Base-by-base conservation (phyloP, 495 filamentous ascomycete species). In the Penicillium lagena region DNA sequence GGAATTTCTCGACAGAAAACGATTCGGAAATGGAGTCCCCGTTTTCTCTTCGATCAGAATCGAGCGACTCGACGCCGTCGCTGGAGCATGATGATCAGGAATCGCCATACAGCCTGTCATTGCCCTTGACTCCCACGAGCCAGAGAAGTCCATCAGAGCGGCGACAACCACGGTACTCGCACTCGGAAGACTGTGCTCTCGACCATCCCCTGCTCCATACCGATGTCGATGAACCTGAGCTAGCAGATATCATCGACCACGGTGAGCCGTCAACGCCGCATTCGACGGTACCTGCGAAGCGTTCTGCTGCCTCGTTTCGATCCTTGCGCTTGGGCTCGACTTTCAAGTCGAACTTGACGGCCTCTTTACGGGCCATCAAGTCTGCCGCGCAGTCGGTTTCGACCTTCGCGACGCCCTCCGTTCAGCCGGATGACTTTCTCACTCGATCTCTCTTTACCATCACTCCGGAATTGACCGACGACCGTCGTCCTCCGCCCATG, bases 331-430 rank as follows among this genome's bases (percentile, higher is more conserved):
- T 72, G 7, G 63, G 60, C 11, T 70, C 73, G 12, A 80, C 78
- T 9, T 89, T 96, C 68, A 94, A 89, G 54, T 98, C 93, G 2
- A 97, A 97, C 52, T 74, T 98, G 12, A 98, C 90, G 5, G 89
- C 91, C 14, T 98, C 93, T 0, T 66, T 98, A 40, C 80, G 87
- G 29, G 89, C 87, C 22, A 78, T 97, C 43, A 87, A 87, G 61
- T 87, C 83, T 10, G 91, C 90, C 0, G 90, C 90, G 13, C 83
- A 79, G 46, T 86, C 87, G 4, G 82, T 98, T 41, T 89, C 90
- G 17, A 82, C 72, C 48, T 81, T 96, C 48, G 67, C 81, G 4
- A 73, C 83, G 10, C 77, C 85, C 1, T 81, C 84, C 13, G 81
- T 89, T 37, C 86, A 86, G 31, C 84, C 87, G 7, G 88, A 96